Conservation (phyloP, 805 yeast genomes). For the Saturnispora silvae region DNA sequence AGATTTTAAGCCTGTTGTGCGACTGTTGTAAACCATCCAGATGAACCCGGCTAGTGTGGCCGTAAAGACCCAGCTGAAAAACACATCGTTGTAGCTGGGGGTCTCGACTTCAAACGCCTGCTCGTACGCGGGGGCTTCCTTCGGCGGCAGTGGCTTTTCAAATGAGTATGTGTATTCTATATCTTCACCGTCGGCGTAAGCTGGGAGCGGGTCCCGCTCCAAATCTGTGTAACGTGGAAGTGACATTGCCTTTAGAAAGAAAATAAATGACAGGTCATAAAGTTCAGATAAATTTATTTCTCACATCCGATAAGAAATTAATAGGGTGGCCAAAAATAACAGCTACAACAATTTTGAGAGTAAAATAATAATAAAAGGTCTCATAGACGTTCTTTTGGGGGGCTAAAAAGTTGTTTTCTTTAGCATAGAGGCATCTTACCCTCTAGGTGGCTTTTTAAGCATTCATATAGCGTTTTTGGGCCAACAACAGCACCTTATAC, state of each 20-base stretch:
- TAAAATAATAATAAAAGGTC: not conserved
- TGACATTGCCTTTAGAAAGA: not conserved
- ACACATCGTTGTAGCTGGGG: slow-evolving; percentile 64
- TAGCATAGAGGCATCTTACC: too few relatives aligned
- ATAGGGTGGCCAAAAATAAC: not conserved
- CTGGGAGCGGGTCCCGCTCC: slow-evolving; percentile 3
- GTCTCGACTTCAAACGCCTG: slow-evolving; percentile 55
- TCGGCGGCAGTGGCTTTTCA: slow-evolving; percentile 24
- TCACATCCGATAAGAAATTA: not conserved
- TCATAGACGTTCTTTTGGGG: not conserved
- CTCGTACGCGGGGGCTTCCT: slow-evolving; percentile 37
- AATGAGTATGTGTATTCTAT: slow-evolving; percentile 23
- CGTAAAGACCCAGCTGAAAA: slow-evolving; percentile 44
- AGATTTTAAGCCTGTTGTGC: slow-evolving; percentile 4
- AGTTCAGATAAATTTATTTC: not conserved
- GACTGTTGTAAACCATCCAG: slow-evolving; percentile 9
- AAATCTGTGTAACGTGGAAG: slow-evolving; percentile 3
- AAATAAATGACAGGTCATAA: not conserved
- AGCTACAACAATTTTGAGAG: not conserved
- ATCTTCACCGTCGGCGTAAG: slow-evolving; percentile 17
- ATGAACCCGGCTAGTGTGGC: slow-evolving; percentile 15
- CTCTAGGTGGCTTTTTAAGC: too few relatives aligned
- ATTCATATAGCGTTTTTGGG: too few relatives aligned
- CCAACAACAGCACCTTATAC: too few relatives aligned
- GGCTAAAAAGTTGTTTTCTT: not conserved